A percentile compares a stretch with the other conserved stretches of the same genome.
Evolutionary conservation across 177 flowering plant genomes (phyloP).

Genomic region (Tripterygium wilfordii): DNA sequence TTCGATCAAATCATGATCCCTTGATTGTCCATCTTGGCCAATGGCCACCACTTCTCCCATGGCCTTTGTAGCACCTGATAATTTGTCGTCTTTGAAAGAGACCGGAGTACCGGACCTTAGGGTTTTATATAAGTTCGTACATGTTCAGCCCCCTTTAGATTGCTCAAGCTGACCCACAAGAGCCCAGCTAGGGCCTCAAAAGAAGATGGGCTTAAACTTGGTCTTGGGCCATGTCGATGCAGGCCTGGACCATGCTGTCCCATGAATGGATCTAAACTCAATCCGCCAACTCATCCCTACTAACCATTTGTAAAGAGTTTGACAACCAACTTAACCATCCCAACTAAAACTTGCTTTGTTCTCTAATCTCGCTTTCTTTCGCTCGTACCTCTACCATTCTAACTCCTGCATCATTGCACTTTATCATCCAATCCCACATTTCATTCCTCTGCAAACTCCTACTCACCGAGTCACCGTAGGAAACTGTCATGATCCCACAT

Average conservation of each 20-base stretch:
- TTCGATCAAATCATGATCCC: slow-evolving; percentile 40
- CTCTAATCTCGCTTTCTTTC: slow-evolving; percentile 47
- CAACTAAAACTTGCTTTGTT: too few relatives aligned
- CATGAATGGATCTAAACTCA: slow-evolving; percentile 46
- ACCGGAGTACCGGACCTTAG: slow-evolving; percentile 35
- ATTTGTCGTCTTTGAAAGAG: slow-evolving; percentile 7
- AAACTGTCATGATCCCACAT: too few relatives aligned
- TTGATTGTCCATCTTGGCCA: slow-evolving; percentile 25
- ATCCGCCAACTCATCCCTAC: slow-evolving; percentile 35
- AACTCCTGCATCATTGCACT: slow-evolving; percentile 65
- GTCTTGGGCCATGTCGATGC: slow-evolving; percentile 28
- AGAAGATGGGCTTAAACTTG: slow-evolving; percentile 19
- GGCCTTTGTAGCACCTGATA: slow-evolving; percentile 27
- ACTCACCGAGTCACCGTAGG: too few relatives aligned
- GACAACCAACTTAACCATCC: slow-evolving; percentile 55
- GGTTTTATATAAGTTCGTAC: slow-evolving; percentile 39
- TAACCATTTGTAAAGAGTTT: too few relatives aligned
- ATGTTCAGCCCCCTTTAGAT: slow-evolving; percentile 26
- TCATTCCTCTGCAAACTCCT: slow-evolving; percentile 38
- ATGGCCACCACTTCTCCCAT: slow-evolving; percentile 21
- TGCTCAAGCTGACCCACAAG: slow-evolving; percentile 52
- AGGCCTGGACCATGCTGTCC: slow-evolving; percentile 49
- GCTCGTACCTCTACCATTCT: slow-evolving; percentile 58
- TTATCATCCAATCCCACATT: slow-evolving; percentile 52
- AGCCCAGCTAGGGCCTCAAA: slow-evolving; percentile 53